Evolutionary conservation across 1,284 basidiomycete species (phyloP).

Genomic region (Ustilago loliicola): DNA sequence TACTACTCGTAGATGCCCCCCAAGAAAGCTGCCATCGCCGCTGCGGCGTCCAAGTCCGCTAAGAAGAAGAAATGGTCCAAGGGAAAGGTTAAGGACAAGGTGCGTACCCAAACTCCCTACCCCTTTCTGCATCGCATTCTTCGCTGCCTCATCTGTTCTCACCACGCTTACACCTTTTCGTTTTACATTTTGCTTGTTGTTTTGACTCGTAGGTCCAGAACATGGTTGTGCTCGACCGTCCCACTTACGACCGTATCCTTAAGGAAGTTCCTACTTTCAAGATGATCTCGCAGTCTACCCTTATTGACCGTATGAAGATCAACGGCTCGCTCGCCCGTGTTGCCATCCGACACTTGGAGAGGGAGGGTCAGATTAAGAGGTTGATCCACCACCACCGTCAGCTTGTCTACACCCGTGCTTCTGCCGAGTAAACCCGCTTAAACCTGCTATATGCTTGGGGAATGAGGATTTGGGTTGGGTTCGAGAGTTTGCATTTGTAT

Average conservation of each 20-base stretch:
- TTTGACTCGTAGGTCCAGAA: slow-evolving; percentile 73
- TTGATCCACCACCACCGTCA: slow-evolving; percentile 96
- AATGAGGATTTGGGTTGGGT: neutral
- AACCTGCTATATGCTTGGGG: neutral
- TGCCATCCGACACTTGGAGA: slow-evolving; percentile 93
- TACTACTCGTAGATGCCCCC: slow-evolving; percentile 63
- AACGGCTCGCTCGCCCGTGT: slow-evolving; percentile 94
- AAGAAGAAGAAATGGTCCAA: slow-evolving; percentile 99
- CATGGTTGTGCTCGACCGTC: slow-evolving; percentile 81
- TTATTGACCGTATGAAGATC: slow-evolving; percentile 97
- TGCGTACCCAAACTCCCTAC: slow-evolving; percentile 21
- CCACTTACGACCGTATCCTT: slow-evolving; percentile 91
- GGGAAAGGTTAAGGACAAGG: slow-evolving; percentile 99
- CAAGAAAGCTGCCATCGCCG: slow-evolving; percentile 70
- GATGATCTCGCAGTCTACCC: slow-evolving; percentile 88
- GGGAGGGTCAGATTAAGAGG: slow-evolving; percentile 94
- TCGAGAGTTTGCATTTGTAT: neutral
- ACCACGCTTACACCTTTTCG: slow-evolving; percentile 1
- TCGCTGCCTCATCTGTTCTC: neutral
- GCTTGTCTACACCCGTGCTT: slow-evolving; percentile 81
- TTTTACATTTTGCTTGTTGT: neutral
- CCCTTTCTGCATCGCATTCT: neutral
- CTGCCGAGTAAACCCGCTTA: slow-evolving; percentile 45
- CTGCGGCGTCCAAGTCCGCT: slow-evolving; percentile 71
- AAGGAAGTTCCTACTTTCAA: slow-evolving; percentile 99